A percentile compares a stretch with the other conserved stretches of the same genome.
Conservation (phyloP, 2,329 filamentous ascomycete genomes). For the Neopestalotiopsis clavispora region DNA sequence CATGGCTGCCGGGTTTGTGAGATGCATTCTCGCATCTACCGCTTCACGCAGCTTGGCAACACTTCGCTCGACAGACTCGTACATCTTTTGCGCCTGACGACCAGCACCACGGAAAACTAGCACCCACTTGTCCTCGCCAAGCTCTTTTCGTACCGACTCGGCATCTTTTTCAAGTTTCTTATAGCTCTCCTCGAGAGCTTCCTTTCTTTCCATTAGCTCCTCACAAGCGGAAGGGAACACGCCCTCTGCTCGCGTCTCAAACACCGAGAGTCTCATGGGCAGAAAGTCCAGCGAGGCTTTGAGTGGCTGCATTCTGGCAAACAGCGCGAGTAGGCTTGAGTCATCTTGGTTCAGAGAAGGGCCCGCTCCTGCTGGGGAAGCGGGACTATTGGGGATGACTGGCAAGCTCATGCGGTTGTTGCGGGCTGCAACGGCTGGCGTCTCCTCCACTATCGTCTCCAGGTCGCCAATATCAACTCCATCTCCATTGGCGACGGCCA, state of each 20-base stretch:
- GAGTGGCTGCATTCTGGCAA: conserved; percentile 93
- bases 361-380: conserved; percentile 61
- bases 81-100: conserved; percentile 93
- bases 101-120: conserved; percentile 93
- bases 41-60: conserved; percentile 81
- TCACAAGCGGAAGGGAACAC: conserved; percentile 91
- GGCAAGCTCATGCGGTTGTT: conserved; percentile 74
- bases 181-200: conserved; percentile 81
- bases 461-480: conserved; percentile 83
- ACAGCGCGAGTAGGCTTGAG: conserved; percentile 84
- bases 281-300: conserved; percentile 93
- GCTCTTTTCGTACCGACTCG: conserved; percentile 84
- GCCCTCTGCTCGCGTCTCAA: conserved; percentile 75
- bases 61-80: conserved; percentile 90
- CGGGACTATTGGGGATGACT: conserved; percentile 66
- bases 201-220: conserved; percentile 78
- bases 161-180: conserved; percentile 88
- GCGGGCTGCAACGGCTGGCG: conserved; percentile 61
- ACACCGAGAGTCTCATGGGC: conserved; percentile 90
- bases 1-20: conserved; percentile 72
- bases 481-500: conserved; percentile 65
- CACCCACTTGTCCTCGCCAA: conserved; percentile 96
- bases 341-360: conserved; percentile 75
- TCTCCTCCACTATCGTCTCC: conserved; percentile 91
- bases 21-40: conserved; percentile 74